These are phyloP conservation scores for Saccharomycopsis sp. DNA, from an alignment of 805 yeast genomes.

Conservation along the genomic window DNA sequence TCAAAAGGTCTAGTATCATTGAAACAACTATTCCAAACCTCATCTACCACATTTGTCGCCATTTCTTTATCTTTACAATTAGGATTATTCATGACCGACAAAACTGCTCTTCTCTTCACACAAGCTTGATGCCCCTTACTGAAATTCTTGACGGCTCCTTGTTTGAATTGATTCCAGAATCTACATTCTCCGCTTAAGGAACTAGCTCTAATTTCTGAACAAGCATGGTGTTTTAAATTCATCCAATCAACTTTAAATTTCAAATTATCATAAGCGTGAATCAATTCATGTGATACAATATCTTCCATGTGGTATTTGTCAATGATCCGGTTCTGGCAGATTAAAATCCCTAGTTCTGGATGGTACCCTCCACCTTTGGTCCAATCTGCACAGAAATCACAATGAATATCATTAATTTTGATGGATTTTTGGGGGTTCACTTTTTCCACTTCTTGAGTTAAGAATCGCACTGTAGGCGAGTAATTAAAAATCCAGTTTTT, in stretches of 20 bases:
- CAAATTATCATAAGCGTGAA: constrained; percentile 86
- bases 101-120: constrained; percentile 76
- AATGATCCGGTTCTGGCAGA: constrained; percentile 74
- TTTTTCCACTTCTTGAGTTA: constrained; percentile 74
- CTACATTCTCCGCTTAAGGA: constrained; percentile 93
- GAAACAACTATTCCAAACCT: constrained; percentile 89
- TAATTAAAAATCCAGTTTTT: constrained; percentile 71
- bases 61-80: constrained; percentile 59
- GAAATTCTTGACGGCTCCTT: constrained; percentile 32
- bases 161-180: constrained; percentile 68
- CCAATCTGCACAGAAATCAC: constrained; percentile 76
- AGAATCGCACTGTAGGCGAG: constrained; percentile 79
- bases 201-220: constrained; percentile 92
- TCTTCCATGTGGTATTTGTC: constrained; percentile 82
- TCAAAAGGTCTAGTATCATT: constrained; percentile 95
- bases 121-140: constrained; percentile 85
- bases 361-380: constrained; percentile 81
- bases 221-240: constrained; percentile 86
- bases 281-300: constrained; percentile 82
- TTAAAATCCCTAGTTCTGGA: constrained; percentile 75
- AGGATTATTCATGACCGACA: constrained; percentile 83
- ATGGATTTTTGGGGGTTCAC: constrained; percentile 28
- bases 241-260: constrained; percentile 82
- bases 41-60: constrained; percentile 71
- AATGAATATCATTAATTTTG: constrained; percentile 39